Evolutionary conservation across 306 rosid genomes (phyloP), one percentile per base, ranked within the genome.

Genomic region (Begonia fuchsioides): DNA sequence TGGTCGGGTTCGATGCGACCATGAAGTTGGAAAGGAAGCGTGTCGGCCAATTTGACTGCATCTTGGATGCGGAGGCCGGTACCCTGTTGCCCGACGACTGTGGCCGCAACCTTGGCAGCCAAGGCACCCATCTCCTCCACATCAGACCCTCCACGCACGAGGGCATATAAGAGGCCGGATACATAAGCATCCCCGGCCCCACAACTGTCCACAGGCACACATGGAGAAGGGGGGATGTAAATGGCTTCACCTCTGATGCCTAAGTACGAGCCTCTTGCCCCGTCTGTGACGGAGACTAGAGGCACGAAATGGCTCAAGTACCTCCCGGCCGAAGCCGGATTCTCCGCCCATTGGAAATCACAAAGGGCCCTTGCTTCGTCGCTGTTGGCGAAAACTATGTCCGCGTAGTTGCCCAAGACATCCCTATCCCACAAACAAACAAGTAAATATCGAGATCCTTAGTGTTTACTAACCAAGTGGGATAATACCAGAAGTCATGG

Each of bases 131-230:
- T 76, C 40, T 79, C 78, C 69, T 75, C 79, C 67, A 90, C 62
- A 65, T 81, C 92, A 44, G 87, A 81, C 32, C 69, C 40, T 4
- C 95, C 95, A 13, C 82, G 59, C 51, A 76, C 49, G 35, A 90
- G 64, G 47, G 90, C 94, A 51, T 76, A 90, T 26, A 90, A 61
- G 17, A 90, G 54, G 17, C 97, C 97, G 1, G 87, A 81, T 5
- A 95, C 95, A 59, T 84, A 90, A 5, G 97, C 97, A 76, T 90
- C 97, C 13, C 97, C 97, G 0, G 97, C 97, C 49, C 97, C 97
- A 58, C 95, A 84, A 16, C 93, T 90, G 76, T 90, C 97, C 26
- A 76, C 71, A 3, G 97, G 92, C 56, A 78, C 72, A 20, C 97
- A 90, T 1, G 94, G 85, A 58, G 80, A 76, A 20, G 97, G 94